Evolutionary conservation across 805 yeast genomes (phyloP), one percentile per base, ranked within the genome.

Genomic region (Candida tibetensis): DNA sequence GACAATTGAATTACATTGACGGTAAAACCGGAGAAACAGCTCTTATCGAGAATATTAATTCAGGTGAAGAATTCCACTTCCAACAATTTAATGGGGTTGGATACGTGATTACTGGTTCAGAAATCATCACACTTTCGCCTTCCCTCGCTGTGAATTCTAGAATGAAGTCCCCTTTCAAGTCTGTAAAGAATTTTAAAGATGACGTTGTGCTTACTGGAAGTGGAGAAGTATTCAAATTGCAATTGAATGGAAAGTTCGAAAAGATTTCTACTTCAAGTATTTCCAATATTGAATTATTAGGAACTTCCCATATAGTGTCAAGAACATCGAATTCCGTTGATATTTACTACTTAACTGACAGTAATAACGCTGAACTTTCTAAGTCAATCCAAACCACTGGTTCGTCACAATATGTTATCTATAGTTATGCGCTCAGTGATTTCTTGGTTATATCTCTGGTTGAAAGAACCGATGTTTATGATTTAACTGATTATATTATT

Each of bases 401-500:
- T 8, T 21, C 16, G 12, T n/a, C 28, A 4, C 27, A 25, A 14
- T 27, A 14, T 15, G 34, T 28, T 8, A 25, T 38, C 30, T 25
- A 27, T 18, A 32, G 30, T 8, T 36, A 30, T 17, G 42, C 37
- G 3, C 40, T 46, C 23, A 38, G 45, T 25, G 44, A 42, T 14
- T 42, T 37, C 32, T 36, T 44, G 31, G 19, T 42, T 13, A 34
- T 46, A 9, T 17, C 40, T 7, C 32, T 28, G n/a, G 28, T 17
- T 5, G 28, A 23, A 21, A 5, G 28, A 3, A 17, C 17, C 22
- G 35, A 36, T 8, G 39, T 52, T 8, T 49, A 33, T 18, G 58
- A 55, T 37, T 45, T 55, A 33, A 55, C 59, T 7, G 60, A 55
- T 45, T 53, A 42, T 23, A 45, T 52, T 27, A 33, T 38, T 10